Evolutionary conservation across 768 basidiomycete species (phyloP), one percentile per base, ranked within the genome.

Genomic region (Podaxis sp.): DNA sequence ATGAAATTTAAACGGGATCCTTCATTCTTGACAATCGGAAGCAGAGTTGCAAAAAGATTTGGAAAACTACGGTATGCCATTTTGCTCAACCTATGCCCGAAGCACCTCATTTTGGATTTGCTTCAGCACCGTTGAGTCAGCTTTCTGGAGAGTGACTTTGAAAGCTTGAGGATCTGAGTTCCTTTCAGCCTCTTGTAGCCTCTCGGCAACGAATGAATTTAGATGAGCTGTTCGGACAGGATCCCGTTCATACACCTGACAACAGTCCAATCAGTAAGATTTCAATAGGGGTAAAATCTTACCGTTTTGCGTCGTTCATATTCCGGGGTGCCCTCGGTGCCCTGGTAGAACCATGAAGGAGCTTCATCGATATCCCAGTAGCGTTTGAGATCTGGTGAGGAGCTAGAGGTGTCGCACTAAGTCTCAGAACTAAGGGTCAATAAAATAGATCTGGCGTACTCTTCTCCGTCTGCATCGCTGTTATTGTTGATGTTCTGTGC

Each of bases 241-340:
- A 68, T 95, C 93, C 25, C 72, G 77, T 11, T 89, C 79, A 62
- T 84, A 86, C 11, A 88, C 69, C 93, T 95, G 66, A 10, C 57
- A 59, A 35, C 21, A 55, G 68, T n/a, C 52, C n/a, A 38, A 36
- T 32, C 23, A 42, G 37, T 21, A 14, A 55, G 47, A 64, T 18
- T 50, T 23, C 54, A 51, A 18, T 61, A 3, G 28, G 27, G 25
- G 50, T 42, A 65, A 48, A 25, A 48, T 7, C 82, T 37, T 70
- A 94, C 93, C 59, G 76, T 74, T 75, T 86, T 84, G 46, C 91
- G 84, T 35, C 93, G 88, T n/a, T 79, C 74, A 64, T 88, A 88
- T 70, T 95, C 93, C 5, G 84, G 76, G 1, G 90, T 92, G 6
- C 81, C 87, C 70, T 89, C 81, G 9, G 82, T 82, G n/a, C 79